A percentile compares a stretch with the other conserved stretches of the same genome.
These are phyloP conservation scores for Agmasoma carcini DNA, from an alignment of 371 early-diverging fungal species.

Conservation along the genomic window DNA sequence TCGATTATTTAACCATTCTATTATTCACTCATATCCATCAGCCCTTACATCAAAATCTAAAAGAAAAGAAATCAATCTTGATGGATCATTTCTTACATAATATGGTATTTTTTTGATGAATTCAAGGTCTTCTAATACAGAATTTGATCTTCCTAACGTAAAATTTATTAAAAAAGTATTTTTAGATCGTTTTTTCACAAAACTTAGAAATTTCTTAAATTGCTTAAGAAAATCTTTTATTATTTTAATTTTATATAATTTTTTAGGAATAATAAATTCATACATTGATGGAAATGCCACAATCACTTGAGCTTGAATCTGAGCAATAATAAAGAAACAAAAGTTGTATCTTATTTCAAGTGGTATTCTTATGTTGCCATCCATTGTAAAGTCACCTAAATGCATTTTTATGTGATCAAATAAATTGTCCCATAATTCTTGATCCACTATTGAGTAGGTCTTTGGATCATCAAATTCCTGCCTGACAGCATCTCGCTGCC, in stretches of 20 bases:
- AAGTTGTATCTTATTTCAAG: constrained; percentile 32
- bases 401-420: constrained; percentile 15
- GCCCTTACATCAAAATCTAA: constrained; percentile 29
- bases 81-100: constrained; percentile 28
- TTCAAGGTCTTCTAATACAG: constrained; percentile 24
- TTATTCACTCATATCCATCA: no score
- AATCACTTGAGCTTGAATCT: constrained; percentile 25
- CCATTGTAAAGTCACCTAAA: constrained; percentile 18
- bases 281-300: constrained; percentile 29
- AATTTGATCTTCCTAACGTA: constrained; percentile 14
- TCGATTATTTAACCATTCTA: no score
- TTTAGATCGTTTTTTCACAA: constrained; percentile 25
- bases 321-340: constrained; percentile 33
- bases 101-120: constrained; percentile 29
- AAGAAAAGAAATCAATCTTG: constrained; percentile 17
- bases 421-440: constrained; percentile 28
- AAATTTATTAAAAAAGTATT: constrained; percentile 28
- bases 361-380: constrained; percentile 24
- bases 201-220: constrained; percentile 30
- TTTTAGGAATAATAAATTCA: constrained; percentile 25
- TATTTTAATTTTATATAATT: constrained; percentile 23
- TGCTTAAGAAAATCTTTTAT: constrained; percentile 20
- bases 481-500: no score
- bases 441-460: constrained; percentile 8
- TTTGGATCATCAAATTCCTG: no score